These are phyloP conservation scores for Apophysomyces elegans DNA, from an alignment of 371 early-diverging fungal species.

Conservation along the genomic window DNA sequence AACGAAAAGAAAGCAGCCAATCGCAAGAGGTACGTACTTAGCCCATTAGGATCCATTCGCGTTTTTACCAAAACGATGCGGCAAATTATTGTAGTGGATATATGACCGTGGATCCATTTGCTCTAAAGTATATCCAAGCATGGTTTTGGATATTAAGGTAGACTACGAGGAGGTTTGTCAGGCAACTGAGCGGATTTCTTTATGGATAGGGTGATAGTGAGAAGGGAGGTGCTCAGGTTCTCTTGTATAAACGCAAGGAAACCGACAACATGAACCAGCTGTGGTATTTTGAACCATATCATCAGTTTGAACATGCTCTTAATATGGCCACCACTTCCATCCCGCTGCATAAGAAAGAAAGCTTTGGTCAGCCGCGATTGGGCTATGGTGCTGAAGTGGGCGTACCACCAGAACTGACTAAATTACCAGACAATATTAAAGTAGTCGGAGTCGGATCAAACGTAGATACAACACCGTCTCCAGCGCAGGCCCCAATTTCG, in stretches of 20 bases:
- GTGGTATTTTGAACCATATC: conserved; percentile 52
- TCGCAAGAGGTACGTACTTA: conserved; percentile 42
- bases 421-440: conserved; percentile 43
- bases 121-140: conserved; percentile 43
- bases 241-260: conserved; percentile 50
- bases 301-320: conserved; percentile 40
- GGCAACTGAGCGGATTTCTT: background rate
- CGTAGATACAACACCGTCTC: conserved; percentile 10
- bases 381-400: conserved; percentile 55
- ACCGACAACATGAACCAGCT: conserved; percentile 49
- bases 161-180: background rate
- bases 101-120: conserved; percentile 50
- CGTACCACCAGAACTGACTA: conserved; percentile 43
- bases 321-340: conserved; percentile 36
- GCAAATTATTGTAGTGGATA: conserved; percentile 34
- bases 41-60: background rate
- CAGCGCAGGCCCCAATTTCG: background rate
- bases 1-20: conserved; percentile 38
- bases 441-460: conserved; percentile 47
- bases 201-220: conserved; percentile 39
- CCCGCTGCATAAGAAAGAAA: conserved; percentile 47
- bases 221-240: conserved; percentile 50
- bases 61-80: background rate
- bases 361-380: conserved; percentile 47
- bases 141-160: conserved; percentile 57